Conservation (phyloP, 1,284 basidiomycete species). For the Stygiomarasmius scandens region DNA sequence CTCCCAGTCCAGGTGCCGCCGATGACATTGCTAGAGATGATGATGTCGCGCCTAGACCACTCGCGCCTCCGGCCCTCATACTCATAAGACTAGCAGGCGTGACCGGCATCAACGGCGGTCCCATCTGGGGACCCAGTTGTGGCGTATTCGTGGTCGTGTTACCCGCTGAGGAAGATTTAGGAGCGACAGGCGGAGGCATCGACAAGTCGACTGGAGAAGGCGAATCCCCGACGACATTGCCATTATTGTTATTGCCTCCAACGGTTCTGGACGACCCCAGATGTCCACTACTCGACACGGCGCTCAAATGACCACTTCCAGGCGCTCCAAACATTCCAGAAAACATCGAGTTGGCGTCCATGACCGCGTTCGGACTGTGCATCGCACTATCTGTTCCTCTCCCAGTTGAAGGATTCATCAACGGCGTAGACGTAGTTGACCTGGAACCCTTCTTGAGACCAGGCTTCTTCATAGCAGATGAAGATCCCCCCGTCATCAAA, state of each 20-base stretch:
- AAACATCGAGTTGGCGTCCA: not conserved
- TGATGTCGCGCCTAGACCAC: no score
- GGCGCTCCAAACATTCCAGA: constrained; percentile 1
- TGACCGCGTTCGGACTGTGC: not conserved
- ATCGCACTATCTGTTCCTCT: constrained; percentile 6
- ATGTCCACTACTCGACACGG: not conserved
- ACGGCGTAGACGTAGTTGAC: constrained; percentile 57
- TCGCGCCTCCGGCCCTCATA: constrained; percentile 52
- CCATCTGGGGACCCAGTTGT: constrained; percentile 18
- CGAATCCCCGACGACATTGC: constrained; percentile 54
- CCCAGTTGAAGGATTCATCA: constrained; percentile 32
- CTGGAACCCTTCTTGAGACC: constrained; percentile 50
- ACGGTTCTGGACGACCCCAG: not conserved
- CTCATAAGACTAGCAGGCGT: constrained; percentile 91
- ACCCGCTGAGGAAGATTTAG: constrained; percentile 10
- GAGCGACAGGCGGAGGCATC: constrained; percentile 55
- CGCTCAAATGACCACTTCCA: not conserved
- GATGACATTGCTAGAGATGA: not conserved
- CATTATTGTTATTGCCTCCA: constrained; percentile 1
- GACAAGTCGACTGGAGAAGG: constrained; percentile 88
- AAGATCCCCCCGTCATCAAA: constrained; percentile 40
- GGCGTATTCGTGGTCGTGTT: constrained; percentile 19
- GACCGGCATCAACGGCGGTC: constrained; percentile 64
- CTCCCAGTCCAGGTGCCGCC: not conserved
- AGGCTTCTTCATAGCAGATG: constrained; percentile 26